Conservation (phyloP, 129 eudicot genomes). For the Flaveria robusta region DNA sequence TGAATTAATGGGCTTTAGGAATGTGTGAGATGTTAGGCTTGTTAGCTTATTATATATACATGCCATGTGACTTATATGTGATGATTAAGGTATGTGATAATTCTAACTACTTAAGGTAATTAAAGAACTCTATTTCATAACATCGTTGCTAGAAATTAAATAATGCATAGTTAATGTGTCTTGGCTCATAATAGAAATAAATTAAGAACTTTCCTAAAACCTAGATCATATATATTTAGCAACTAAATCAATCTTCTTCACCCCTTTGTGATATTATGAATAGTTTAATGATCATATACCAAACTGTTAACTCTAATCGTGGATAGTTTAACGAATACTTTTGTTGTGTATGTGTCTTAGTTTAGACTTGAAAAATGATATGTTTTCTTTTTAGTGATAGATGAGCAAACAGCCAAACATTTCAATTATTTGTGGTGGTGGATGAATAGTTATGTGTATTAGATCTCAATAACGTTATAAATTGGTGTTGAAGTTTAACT, state of each 20-base stretch:
- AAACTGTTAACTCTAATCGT: no score
- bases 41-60: background rate
- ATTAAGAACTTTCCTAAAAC: background rate
- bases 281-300: no score
- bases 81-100: background rate
- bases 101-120: background rate
- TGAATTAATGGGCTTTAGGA: background rate
- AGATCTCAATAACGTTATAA: no score
- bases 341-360: background rate
- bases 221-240: background rate
- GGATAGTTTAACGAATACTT: conserved; percentile 1
- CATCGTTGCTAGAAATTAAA: background rate
- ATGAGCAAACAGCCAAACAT: no score
- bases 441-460: no score
- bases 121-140: background rate
- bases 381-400: no score
- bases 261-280: no score
- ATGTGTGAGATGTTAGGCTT: background rate
- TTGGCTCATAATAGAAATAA: conserved; percentile 1
- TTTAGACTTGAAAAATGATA: background rate
- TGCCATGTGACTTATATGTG: background rate
- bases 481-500: no score
- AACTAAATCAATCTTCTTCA: no score
- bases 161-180: background rate
- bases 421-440: no score